Evolutionary conservation across 345 rosid genomes (phyloP).

Genomic region (Eutrema japonicum): DNA sequence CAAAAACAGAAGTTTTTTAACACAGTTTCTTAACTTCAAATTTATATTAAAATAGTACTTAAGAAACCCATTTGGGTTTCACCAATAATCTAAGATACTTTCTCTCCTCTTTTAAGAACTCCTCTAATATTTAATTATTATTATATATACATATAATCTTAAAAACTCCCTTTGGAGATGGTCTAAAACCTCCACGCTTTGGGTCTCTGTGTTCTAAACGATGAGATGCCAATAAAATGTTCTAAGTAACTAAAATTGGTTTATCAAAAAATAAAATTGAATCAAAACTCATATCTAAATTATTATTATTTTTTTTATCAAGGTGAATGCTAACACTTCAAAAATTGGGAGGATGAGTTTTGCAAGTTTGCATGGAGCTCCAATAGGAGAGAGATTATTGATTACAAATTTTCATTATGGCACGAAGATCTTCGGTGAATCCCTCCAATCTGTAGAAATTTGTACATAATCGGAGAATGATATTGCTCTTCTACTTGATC

Average conservation of each 20-base stretch:
- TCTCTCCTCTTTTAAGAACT: too few species aligned
- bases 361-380: not conserved
- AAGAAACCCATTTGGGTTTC: too few species aligned
- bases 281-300: not conserved
- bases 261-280: too few species aligned
- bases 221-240: not conserved
- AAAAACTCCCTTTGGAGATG: too few species aligned
- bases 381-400: not conserved
- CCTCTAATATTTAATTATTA: too few species aligned
- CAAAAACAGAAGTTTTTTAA: too few species aligned
- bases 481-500: conserved; percentile 18
- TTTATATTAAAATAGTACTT: too few species aligned
- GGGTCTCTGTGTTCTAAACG: not conserved
- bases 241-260: not conserved
- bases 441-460: not conserved
- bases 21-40: too few species aligned
- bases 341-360: conserved; percentile 9
- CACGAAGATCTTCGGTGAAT: not conserved
- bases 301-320: not conserved
- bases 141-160: too few species aligned
- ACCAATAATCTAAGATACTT: too few species aligned
- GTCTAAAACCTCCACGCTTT: not conserved
- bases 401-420: not conserved
- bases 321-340: not conserved
- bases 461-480: not conserved